phyloP scores from a whole-genome alignment of 2,329 filamentous ascomycete genomes.

The Colletotrichum camelliae region DNA sequence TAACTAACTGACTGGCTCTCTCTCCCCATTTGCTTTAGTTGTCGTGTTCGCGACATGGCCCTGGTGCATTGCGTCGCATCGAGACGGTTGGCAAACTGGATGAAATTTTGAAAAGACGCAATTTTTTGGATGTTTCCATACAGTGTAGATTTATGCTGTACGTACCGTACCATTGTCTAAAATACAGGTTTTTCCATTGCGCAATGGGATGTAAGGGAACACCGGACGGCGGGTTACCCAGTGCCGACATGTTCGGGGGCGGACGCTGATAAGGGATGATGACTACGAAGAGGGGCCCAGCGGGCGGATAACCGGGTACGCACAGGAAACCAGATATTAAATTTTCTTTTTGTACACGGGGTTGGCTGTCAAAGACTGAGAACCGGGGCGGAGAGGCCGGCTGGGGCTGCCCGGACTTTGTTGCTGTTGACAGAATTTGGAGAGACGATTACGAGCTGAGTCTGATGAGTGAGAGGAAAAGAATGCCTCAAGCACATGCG shows the following conservation, averaged over 20 bases:
- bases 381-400: slow-evolving; percentile 2
- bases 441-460: not conserved
- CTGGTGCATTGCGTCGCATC: not conserved
- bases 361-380: not conserved
- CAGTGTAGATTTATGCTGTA: not conserved
- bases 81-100: not conserved
- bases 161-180: not conserved
- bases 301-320: slow-evolving; percentile 2
- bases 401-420: not conserved
- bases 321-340: not conserved
- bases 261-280: slow-evolving; percentile 5
- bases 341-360: not conserved
- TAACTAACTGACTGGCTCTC: not conserved
- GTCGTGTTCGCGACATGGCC: not conserved
- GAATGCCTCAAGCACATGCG: not conserved
- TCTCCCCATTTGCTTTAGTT: not conserved
- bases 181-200: not conserved
- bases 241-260: slow-evolving; percentile 4
- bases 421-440: not conserved
- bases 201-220: not conserved
- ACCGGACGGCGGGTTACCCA: not conserved
- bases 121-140: not conserved
- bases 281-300: not conserved
- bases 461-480: not conserved
- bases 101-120: not conserved